phyloP scores from a whole-genome alignment of 73 alveolate species.

The Paramecium tetraurelia region DNA sequence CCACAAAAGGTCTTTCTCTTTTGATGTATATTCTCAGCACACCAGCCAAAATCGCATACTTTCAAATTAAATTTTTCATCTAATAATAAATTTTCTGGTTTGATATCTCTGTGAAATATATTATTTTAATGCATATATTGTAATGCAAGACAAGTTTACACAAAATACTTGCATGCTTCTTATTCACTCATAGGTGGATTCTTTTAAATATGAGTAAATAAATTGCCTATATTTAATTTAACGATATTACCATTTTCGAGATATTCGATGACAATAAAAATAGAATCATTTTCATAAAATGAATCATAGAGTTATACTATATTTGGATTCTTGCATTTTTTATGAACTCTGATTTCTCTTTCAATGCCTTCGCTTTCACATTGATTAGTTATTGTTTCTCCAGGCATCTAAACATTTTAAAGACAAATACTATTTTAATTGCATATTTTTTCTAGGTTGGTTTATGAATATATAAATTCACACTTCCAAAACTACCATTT shows the following conservation, averaged over 20 bases:
- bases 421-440: conserved; percentile 26
- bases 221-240: background rate
- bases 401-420: conserved; percentile 13
- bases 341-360: conserved; percentile 58
- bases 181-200: conserved; percentile 27
- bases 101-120: conserved; percentile 61
- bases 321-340: background rate
- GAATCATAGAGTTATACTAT: conserved; percentile 56
- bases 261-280: conserved; percentile 54
- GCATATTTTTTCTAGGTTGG: conserved; percentile 45
- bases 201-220: conserved; percentile 26
- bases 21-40: conserved; percentile 56
- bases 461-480: conserved; percentile 9
- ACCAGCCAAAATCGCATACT: conserved; percentile 70
- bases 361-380: conserved; percentile 47
- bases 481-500: conserved; percentile 57
- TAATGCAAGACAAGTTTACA: conserved; percentile 55
- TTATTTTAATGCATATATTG: conserved; percentile 48
- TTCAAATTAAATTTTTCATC: conserved; percentile 62
- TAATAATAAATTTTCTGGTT: conserved; percentile 77
- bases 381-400: background rate
- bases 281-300: conserved; percentile 44
- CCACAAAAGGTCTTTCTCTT: conserved; percentile 61
- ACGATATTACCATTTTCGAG: conserved; percentile 10
- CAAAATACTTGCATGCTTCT: conserved; percentile 50